Evolutionary conservation across 2,329 filamentous ascomycete species (phyloP).

Genomic region (Coleophoma crateriformis): DNA sequence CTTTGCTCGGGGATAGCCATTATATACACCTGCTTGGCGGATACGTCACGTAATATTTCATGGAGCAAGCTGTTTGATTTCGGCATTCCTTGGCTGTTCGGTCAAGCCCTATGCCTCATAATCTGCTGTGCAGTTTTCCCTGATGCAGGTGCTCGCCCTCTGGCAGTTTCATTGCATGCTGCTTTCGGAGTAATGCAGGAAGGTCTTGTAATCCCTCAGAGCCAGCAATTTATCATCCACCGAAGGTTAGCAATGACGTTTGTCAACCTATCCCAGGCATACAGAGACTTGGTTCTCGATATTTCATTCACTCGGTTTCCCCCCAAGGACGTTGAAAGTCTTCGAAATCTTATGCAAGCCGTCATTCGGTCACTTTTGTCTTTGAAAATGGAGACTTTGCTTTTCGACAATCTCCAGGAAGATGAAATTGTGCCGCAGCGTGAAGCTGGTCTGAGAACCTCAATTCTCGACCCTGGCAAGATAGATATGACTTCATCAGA

Average conservation of each 20-base stretch:
- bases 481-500: no score
- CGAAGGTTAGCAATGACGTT: slow-evolving; percentile 44
- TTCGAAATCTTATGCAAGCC: slow-evolving; percentile 50
- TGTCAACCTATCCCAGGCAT: slow-evolving; percentile 48
- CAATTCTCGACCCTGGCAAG: background rate
- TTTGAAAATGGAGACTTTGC: slow-evolving; percentile 40
- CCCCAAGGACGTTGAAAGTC: slow-evolving; percentile 40
- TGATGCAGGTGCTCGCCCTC: slow-evolving; percentile 47
- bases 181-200: slow-evolving; percentile 40
- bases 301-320: slow-evolving; percentile 48
- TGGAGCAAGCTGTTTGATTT: slow-evolving; percentile 48
- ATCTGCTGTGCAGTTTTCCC: slow-evolving; percentile 44
- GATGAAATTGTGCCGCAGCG: background rate
- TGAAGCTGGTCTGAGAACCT: background rate
- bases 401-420: slow-evolving; percentile 32
- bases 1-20: slow-evolving; percentile 51
- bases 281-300: slow-evolving; percentile 51
- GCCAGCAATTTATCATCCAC: slow-evolving; percentile 29
- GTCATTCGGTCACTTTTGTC: slow-evolving; percentile 48
- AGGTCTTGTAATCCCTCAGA: slow-evolving; percentile 31
- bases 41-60: slow-evolving; percentile 36
- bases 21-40: slow-evolving; percentile 45
- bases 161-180: slow-evolving; percentile 41
- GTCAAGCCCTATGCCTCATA: slow-evolving; percentile 45
- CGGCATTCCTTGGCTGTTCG: slow-evolving; percentile 49